Evolutionary conservation across 139 green algal species (phyloP), one percentile per base, ranked within the genome.

Genomic region (Chlorella vulgaris): DNA sequence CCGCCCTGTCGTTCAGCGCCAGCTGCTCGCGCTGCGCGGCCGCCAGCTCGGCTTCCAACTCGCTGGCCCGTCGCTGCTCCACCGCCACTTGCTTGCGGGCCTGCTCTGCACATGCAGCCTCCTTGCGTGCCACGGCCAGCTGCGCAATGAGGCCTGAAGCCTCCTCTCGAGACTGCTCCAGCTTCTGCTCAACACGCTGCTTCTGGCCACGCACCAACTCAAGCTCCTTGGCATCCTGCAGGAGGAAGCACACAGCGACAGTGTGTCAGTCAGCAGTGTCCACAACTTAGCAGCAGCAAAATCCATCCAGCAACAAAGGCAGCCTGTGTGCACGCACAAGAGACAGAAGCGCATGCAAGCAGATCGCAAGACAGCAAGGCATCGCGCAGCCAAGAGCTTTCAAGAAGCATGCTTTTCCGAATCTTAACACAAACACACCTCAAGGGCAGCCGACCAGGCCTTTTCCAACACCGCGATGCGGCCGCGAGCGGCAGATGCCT

Each of bases 391-490:
- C 10, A 58, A 15, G 13, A 58, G 13, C 10, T 58, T 58, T 24
- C 10, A 15, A 15, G 13, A 10, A 58, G 47, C 47, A 58, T 58
- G 47, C 47, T 10, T 15, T 58, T 58, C 47, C 47, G 47, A 15
- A 28, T 15, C 55, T 21, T 8, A 15, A 24, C 22, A 29, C 5
- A 21, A 15, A 65, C 55, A 5, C 39, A 63, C 69, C 69, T 76
- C 43, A 10, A 76, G 69, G 15, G 69, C 69, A 0, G 43, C 29
- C 10, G 35, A 6, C 69, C 69, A 76, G 6, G 69, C 50, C 69
- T 63, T 63, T 21, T 76, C 69, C 42, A 76, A 15, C 29, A 76
- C 39, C 69, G 43, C 43, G 69, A 62, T 76, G 69, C 69, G 69
- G 42, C 69, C 51, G 42, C 69, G 69, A 10, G 47, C 51, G 42